Percentiles rank a stretch among this genome's conserved stretches.
Conservation (phyloP, 257 asterid species). For the Nicotiana tomentosiformis region DNA sequence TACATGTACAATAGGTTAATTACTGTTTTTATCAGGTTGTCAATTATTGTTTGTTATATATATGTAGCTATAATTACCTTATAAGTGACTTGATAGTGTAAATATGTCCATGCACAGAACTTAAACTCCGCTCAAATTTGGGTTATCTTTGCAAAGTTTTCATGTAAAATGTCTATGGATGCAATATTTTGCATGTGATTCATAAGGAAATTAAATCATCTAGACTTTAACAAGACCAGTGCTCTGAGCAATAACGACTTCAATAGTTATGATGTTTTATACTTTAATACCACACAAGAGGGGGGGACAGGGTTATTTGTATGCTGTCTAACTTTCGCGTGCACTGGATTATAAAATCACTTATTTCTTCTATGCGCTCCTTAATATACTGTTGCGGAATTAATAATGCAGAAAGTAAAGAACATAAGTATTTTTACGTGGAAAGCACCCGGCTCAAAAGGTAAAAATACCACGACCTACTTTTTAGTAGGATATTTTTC, state of each 20-base stretch:
- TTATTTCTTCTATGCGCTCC: no score
- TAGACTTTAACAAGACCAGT: conserved; percentile 71
- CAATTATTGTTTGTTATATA: not conserved
- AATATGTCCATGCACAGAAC: not conserved
- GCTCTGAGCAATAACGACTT: conserved; percentile 72
- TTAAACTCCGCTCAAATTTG: not conserved
- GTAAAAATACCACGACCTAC: no score
- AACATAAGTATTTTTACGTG: no score
- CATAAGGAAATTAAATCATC: conserved; percentile 14
- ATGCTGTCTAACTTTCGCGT: no score
- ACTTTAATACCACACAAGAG: no score
- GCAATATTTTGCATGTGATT: not conserved
- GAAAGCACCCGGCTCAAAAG: no score
- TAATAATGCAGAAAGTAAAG: no score
- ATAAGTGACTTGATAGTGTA: not conserved
- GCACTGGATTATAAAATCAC: no score
- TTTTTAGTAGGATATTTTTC: no score
- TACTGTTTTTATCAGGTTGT: not conserved
- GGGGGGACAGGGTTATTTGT: no score
- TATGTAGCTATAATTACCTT: not conserved
- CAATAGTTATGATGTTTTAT: conserved; percentile 24
- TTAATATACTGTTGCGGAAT: no score
- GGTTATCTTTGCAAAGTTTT: not conserved
- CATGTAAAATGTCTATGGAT: not conserved
- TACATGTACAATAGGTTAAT: no score